Base-by-base conservation (phyloP, 75 land plant genomes). In the Selaginella tamariscina region DNA sequence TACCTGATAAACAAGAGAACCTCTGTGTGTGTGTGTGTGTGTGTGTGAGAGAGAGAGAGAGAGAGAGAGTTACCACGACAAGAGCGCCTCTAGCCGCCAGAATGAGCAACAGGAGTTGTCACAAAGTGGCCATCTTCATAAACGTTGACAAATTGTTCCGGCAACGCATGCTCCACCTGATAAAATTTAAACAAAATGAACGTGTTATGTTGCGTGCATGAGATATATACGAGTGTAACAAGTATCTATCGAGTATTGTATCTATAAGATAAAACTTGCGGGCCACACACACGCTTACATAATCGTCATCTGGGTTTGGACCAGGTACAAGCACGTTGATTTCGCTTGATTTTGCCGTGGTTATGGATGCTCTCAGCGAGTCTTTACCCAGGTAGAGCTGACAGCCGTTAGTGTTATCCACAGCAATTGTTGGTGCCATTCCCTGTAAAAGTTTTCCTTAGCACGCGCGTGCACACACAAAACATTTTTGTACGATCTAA, bases 331-430 rank as follows among this genome's bases (percentile, higher is more conserved):
- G 68, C 24, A 95, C 96, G 76, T 95, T 95, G 67, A 90, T 75
- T 65, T 91, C 99, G 82, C 91, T 90, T 64, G 99, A 90, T 77
- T 95, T 95, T 2, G 99, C 91, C 13, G 99, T 90, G 24, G 99
- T 85, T 22, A 95, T 87, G 56, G 97, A 85, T 26, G 96, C 74
- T 57, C 29, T 78, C 67, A 95, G 68, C 65, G 99, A 87, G 32
- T 74, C 81, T 71, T 80, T 87, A 78, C 92, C 81, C 33, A 95
- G 70, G 60, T 90, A 95, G 57, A 95, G 67, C 64, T 95, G 99
- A 79, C 99, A 95, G 2, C 99, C 96, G 0, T 75, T 69, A 54
- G 99, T 85, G 49, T 90, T 95, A 66, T 95, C 99, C 39, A 95
- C 71, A 33, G 99, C 81, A 59, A 95, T 84, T 20, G 99, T 88